Conservation (phyloP, 495 filamentous ascomycete species). For the Hypoxylon rickii region DNA sequence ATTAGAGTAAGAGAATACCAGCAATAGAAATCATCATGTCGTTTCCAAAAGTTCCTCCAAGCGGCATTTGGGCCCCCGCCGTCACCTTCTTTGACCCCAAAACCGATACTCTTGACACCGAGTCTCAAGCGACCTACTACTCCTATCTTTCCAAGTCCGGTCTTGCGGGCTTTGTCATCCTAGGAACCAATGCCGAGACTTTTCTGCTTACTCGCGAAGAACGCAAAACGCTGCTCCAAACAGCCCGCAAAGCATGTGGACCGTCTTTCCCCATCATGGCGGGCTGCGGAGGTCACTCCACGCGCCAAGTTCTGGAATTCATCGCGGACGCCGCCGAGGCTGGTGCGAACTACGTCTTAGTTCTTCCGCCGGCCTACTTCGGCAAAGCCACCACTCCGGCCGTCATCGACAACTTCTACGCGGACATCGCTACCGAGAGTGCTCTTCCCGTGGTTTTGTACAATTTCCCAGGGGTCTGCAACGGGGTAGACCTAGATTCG, state of each 20-base stretch:
- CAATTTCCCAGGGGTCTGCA: constrained; percentile 75
- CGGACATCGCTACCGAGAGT: constrained; percentile 55
- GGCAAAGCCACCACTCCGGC: constrained; percentile 60
- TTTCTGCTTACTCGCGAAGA: constrained; percentile 68
- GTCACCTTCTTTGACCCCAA: constrained; percentile 59
- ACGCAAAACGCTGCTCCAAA: constrained; percentile 53
- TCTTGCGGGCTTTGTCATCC: constrained; percentile 62
- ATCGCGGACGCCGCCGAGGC: constrained; percentile 60
- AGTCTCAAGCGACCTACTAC: constrained; percentile 58
- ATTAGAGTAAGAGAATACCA: no score
- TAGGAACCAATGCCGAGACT: constrained; percentile 69
- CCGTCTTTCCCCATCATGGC: constrained; percentile 63
- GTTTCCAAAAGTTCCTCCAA: constrained; percentile 41
- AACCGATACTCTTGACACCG: constrained; percentile 56
- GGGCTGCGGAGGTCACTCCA: constrained; percentile 67
- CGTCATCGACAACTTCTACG: constrained; percentile 65
- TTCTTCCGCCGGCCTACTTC: constrained; percentile 69
- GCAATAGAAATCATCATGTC: constrained; percentile 19
- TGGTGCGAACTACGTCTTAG: constrained; percentile 63
- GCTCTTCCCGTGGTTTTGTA: constrained; percentile 67
- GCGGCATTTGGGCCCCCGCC: constrained; percentile 52
- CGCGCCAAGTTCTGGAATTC: constrained; percentile 63
- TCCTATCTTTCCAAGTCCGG: constrained; percentile 58
- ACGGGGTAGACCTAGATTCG: constrained; percentile 70
- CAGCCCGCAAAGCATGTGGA: constrained; percentile 58